phyloP scores from a whole-genome alignment of 2,329 filamentous ascomycete genomes.

The Setomelanomma holmii region DNA sequence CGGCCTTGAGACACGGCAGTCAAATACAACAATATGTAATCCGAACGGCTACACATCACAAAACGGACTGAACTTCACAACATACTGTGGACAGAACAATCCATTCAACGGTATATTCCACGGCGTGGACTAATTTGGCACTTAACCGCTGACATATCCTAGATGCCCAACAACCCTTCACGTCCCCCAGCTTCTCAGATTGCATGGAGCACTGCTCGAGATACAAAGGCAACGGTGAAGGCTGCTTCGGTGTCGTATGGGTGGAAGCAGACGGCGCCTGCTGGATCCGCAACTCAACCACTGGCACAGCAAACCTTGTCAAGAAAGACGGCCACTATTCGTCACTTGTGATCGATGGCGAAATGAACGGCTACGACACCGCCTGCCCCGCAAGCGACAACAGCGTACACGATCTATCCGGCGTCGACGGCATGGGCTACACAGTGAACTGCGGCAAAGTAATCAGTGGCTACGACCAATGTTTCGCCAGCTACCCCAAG shows the following conservation, averaged over 20 bases:
- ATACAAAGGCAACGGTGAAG: slow-evolving; percentile 37
- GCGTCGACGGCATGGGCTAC: slow-evolving; percentile 31
- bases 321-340: slow-evolving; percentile 22
- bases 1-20: slow-evolving; percentile 22
- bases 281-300: slow-evolving; percentile 39
- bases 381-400: slow-evolving; percentile 32
- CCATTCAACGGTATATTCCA: slow-evolving; percentile 29
- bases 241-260: slow-evolving; percentile 42
- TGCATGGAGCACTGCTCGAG: slow-evolving; percentile 44
- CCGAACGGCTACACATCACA: slow-evolving; percentile 28
- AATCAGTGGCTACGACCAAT: slow-evolving; percentile 26
- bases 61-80: slow-evolving; percentile 42
- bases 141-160: slow-evolving; percentile 5
- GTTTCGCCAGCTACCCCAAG: slow-evolving; percentile 28
- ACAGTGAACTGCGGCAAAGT: slow-evolving; percentile 39
- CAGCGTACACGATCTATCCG: slow-evolving; percentile 28
- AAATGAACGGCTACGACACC: slow-evolving; percentile 26
- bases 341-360: slow-evolving; percentile 26
- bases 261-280: slow-evolving; percentile 22
- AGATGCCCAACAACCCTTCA: slow-evolving; percentile 30
- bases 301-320: slow-evolving; percentile 12
- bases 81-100: slow-evolving; percentile 39
- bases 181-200: slow-evolving; percentile 22
- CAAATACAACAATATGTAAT: slow-evolving; percentile 18
- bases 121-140: background rate